Percentiles rank a stretch among this genome's conserved stretches.
Evolutionary conservation across 768 basidiomycete species (phyloP).

Genomic region (Hericium erinaceus): DNA sequence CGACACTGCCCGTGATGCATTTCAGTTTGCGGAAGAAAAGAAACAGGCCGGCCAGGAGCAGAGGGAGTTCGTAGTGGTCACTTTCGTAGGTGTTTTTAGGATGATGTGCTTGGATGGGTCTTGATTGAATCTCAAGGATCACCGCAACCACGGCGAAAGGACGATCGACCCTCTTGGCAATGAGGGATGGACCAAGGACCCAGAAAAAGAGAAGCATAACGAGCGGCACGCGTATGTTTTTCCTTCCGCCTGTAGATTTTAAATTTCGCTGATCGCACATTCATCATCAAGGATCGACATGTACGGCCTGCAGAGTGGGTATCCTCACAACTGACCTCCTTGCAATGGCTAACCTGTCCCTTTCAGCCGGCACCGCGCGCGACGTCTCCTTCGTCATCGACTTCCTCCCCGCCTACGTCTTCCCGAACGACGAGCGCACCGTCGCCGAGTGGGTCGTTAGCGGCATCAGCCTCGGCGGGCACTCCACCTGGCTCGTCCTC

Average conservation of each 20-base stretch:
- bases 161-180: constrained; percentile 29
- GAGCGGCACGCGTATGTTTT: constrained; percentile 33
- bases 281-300: constrained; percentile 31
- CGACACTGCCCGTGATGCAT: constrained; percentile 23
- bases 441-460: constrained; percentile 63
- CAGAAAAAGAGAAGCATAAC: constrained; percentile 24
- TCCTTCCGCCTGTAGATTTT: too few relatives aligned
- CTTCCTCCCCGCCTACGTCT: constrained; percentile 65
- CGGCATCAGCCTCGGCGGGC: constrained; percentile 79
- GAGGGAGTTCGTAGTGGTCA: constrained; percentile 37
- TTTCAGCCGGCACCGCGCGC: constrained; percentile 50
- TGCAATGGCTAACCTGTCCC: neutral
- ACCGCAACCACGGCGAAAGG: constrained; percentile 43
- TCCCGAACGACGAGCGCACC: constrained; percentile 50
- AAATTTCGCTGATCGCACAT: too few relatives aligned
- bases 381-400: constrained; percentile 81
- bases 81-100: constrained; percentile 28
- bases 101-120: neutral
- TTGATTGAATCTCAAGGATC: constrained; percentile 28
- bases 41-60: constrained; percentile 10
- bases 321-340: neutral
- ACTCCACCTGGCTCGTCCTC: constrained; percentile 70
- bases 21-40: constrained; percentile 20
- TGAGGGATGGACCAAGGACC: constrained; percentile 25
- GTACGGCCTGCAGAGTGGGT: constrained; percentile 36